These are phyloP conservation scores for Royoungia palumana DNA, from an alignment of 768 basidiomycete genomes.

Conservation along the genomic window DNA sequence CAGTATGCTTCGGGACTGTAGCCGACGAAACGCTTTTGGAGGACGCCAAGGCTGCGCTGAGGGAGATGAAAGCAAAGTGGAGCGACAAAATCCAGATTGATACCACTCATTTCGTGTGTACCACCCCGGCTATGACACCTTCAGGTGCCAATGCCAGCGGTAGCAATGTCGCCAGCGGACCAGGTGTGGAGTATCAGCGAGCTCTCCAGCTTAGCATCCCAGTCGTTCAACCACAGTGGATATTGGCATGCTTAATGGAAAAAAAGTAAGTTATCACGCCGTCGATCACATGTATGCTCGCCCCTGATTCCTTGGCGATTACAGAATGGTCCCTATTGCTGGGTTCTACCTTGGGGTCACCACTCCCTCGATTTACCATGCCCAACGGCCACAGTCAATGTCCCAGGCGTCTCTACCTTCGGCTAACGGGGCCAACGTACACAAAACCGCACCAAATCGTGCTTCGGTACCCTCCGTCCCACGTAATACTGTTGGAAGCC, in stretches of 20 bases:
- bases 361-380: slow-evolving; percentile 39
- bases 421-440: slow-evolving; percentile 27
- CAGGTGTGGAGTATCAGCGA: slow-evolving; percentile 90
- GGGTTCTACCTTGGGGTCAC: slow-evolving; percentile 75
- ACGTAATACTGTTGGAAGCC: slow-evolving; percentile 39
- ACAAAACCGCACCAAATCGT: slow-evolving; percentile 45
- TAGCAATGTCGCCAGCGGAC: slow-evolving; percentile 48
- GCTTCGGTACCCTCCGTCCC: slow-evolving; percentile 66
- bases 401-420: slow-evolving; percentile 60
- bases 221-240: slow-evolving; percentile 92
- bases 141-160: slow-evolving; percentile 55
- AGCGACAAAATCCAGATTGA: slow-evolving; percentile 94
- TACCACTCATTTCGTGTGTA: slow-evolving; percentile 97
- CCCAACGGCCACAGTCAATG: slow-evolving; percentile 68
- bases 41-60: slow-evolving; percentile 75
- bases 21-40: slow-evolving; percentile 73
- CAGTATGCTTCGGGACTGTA: slow-evolving; percentile 91
- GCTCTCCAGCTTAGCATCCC: slow-evolving; percentile 93
- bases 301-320: slow-evolving; percentile 1
- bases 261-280: slow-evolving; percentile 56
- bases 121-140: slow-evolving; percentile 74
- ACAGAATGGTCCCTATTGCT: slow-evolving; percentile 84
- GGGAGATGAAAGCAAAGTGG: slow-evolving; percentile 87
- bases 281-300: not conserved
- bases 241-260: slow-evolving; percentile 83